Conservation (phyloP, 2,329 filamentous ascomycete genomes). For the Ophiostoma ips region DNA sequence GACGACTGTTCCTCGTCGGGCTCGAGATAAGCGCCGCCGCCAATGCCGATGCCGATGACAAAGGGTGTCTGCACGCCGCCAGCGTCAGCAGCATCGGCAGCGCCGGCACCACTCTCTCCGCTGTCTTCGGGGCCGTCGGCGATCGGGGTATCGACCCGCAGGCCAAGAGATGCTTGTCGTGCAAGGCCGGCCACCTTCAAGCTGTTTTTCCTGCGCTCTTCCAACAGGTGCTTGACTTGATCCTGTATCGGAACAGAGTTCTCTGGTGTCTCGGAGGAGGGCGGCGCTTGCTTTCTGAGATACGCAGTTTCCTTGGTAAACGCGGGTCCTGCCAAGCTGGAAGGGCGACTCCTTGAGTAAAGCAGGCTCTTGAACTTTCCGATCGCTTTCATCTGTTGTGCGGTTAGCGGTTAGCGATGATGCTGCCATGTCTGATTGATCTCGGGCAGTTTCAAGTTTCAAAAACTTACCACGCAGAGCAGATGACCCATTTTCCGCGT, state of each 20-base stretch:
- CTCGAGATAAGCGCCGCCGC: conserved; percentile 25
- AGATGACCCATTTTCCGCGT: conserved; percentile 80
- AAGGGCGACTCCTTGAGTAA: conserved; percentile 19
- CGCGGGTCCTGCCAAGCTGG: background rate
- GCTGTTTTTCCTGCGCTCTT: conserved; percentile 30
- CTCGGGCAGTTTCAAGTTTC: too few species aligned
- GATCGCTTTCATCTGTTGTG: conserved; percentile 70
- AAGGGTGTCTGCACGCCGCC: conserved; percentile 46
- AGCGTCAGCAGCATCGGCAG: too few species aligned
- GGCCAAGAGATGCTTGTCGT: too few species aligned
- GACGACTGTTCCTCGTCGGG: background rate
- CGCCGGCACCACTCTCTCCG: too few species aligned
- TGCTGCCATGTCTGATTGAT: too few species aligned
- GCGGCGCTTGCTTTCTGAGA: too few species aligned
- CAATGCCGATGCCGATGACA: conserved; percentile 65
- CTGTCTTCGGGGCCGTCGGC: too few species aligned
- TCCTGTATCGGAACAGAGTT: conserved; percentile 15
- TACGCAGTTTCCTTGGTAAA: background rate
- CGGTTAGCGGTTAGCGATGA: background rate
- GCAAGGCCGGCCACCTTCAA: conserved; percentile 23
- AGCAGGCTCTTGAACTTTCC: conserved; percentile 73
- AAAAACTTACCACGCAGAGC: conserved; percentile 58
- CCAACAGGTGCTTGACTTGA: conserved; percentile 35
- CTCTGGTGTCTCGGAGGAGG: background rate
- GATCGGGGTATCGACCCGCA: too few species aligned